phyloP scores from a whole-genome alignment of 345 rosid species.

The Salix udensis region DNA sequence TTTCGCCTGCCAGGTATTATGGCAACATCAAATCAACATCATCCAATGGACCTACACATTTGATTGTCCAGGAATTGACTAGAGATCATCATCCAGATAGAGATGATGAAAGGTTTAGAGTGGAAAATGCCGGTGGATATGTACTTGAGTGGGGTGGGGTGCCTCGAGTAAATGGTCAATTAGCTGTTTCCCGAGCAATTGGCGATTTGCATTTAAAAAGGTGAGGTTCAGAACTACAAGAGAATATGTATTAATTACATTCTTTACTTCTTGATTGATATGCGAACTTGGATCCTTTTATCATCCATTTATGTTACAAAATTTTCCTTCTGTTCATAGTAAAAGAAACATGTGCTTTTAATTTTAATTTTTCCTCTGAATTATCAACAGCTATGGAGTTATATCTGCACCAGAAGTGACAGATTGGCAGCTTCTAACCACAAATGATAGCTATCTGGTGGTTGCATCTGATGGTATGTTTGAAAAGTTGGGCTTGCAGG shows the following conservation, averaged over 20 bases:
- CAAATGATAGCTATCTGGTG: conserved; percentile 78
- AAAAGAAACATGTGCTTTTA: background rate
- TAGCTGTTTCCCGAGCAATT: conserved; percentile 86
- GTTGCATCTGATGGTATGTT: conserved; percentile 96
- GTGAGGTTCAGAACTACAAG: conserved; percentile 24
- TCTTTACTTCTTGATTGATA: background rate
- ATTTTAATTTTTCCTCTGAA: background rate
- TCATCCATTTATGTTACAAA: background rate
- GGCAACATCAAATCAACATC: conserved; percentile 36
- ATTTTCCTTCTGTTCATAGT: background rate
- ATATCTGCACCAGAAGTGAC: conserved; percentile 83
- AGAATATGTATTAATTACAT: conserved; percentile 3
- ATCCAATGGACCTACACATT: conserved; percentile 49
- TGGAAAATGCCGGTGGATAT: conserved; percentile 90
- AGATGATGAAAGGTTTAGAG: conserved; percentile 81
- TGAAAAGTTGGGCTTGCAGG: conserved; percentile 70
- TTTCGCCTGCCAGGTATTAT: conserved; percentile 41
- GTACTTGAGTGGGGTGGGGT: conserved; percentile 75
- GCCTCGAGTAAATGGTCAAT: conserved; percentile 80
- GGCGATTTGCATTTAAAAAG: conserved; percentile 69
- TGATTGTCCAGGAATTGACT: conserved; percentile 65
- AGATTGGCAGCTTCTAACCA: conserved; percentile 66
- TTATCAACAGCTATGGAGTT: conserved; percentile 64
- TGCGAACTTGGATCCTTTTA: background rate
- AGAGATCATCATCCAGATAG: conserved; percentile 86